Evolutionary conservation across 1,139 yeast species (phyloP), one percentile per base, ranked within the genome.

Genomic region (Candida dubliniensis): DNA sequence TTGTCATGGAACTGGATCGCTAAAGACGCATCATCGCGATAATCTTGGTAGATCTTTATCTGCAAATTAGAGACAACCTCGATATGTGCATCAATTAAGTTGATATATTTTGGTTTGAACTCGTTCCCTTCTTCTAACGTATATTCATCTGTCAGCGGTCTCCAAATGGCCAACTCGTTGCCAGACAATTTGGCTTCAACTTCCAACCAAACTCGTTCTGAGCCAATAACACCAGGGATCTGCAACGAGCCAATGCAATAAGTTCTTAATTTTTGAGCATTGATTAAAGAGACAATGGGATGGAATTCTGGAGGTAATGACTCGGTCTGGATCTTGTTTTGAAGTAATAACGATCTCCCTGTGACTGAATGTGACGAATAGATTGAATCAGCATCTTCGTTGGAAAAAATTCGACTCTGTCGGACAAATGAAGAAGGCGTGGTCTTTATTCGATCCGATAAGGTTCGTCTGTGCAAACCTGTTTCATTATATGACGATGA

Each of bases 171-270:
- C 51, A 79, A 66, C 54, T 79, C 84, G 35, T 68, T 71, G 29
- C 84, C 84, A 11, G 75, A 67, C 47, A 79, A 60, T 51, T 74
- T 73, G 29, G 74, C 76, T 43, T 72, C 75, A 1, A 69, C 76
- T 41, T 63, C 67, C 13, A 64, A 46, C 74, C 75, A 71, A 9
- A 52, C 55, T 33, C 51, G 47, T 41, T 59, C 61, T 7, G 27
- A 14, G 11, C 34, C 46, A 8, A 46, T 12, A 5, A 37, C 11
- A 9, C 43, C 51, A 8, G 45, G 47, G 55, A 61, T 29, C 59
- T 65, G 59, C 45, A 73, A 54, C 7, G 53, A 47, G 4, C 78
- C 77, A 41, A 53, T 50, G 31, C 64, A 65, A 51, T 73, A 74
- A 8, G 68, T 64, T 38, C 77, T 61, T 45, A 70, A 61, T 38